Evolutionary conservation across 331 rosid species (phyloP), one percentile per base, ranked within the genome.

Genomic region (Phaseolus coccineus): DNA sequence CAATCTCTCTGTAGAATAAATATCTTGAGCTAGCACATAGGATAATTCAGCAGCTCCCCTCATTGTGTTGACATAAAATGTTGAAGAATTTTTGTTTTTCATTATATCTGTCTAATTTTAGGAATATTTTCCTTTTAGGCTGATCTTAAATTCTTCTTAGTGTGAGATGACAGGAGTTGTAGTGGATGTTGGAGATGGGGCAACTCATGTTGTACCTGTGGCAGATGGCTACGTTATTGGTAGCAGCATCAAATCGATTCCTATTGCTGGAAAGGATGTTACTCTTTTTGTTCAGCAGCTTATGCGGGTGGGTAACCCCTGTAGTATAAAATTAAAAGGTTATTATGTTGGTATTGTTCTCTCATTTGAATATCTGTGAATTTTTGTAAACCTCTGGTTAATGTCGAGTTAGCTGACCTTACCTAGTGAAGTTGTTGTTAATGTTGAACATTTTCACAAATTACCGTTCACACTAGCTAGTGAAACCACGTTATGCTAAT

Each of bases 141-240:
- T 90, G 90, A 95, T 85, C 56, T 79, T 79, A 71, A 74, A 33
- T 85, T 88, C 65, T 85, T 85, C 79, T 76, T 84, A 96, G 99
- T 93, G 99, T 81, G 98, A 96, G 98, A 96, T 96, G 99, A 96
- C 99, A 88, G 99, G 99, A 84, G 98, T 96, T 75, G 99, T 96
- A 28, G 98, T 96, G 74, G 99, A 96, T 85, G 72, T 93, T 52
- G 99, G 99, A 87, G 99, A 96, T 74, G 99, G 99, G 77, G 92
- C 98, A 66, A 82, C 96, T 28, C 98, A 90, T 84, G 88, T 96
- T 75, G 99, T 96, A 66, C 99, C 99, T 51, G 98, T 96, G 82
- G 99, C 99, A 19, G 99, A 96, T 84, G 99, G 98, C 77, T 96
- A 93, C 82, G 99, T 96, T 56, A 96, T 96, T 77, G 99, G 99